A percentile compares a stretch with the other conserved stretches of the same genome.
Evolutionary conservation across 2,329 filamentous ascomycete species (phyloP).

Genomic region (Drechslerella stenobrocha): DNA sequence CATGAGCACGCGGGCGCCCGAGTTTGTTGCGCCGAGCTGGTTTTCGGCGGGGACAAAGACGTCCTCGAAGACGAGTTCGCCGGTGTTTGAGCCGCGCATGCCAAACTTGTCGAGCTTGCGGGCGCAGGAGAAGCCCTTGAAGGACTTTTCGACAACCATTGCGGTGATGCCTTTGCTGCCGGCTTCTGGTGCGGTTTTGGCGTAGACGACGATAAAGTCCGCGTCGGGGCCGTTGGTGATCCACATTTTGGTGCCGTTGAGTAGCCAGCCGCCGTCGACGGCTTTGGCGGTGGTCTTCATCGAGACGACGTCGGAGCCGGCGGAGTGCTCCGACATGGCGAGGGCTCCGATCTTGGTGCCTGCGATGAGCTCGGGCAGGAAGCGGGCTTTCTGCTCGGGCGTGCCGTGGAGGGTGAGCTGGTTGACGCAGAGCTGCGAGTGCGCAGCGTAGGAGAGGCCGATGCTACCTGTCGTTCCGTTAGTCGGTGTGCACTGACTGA

Average conservation of each 20-base stretch:
- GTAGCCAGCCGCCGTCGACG: conserved; percentile 79
- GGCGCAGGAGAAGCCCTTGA: conserved; percentile 78
- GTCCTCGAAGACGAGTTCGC: conserved; percentile 85
- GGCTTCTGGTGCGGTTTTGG: conserved; percentile 80
- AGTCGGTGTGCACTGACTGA: background rate
- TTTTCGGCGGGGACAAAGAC: conserved; percentile 86
- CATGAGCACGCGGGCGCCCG: conserved; percentile 89
- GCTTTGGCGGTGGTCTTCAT: conserved; percentile 82
- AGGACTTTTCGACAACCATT: conserved; percentile 75
- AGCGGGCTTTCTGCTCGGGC: conserved; percentile 74
- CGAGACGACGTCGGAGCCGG: conserved; percentile 89
- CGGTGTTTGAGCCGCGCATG: conserved; percentile 96
- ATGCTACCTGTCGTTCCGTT: conserved; percentile 61
- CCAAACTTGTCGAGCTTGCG: conserved; percentile 96
- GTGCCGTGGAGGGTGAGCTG: conserved; percentile 89
- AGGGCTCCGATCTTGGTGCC: conserved; percentile 82
- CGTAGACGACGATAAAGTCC: conserved; percentile 92
- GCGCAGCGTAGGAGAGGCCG: conserved; percentile 88
- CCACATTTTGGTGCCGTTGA: conserved; percentile 98
- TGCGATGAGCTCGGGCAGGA: conserved; percentile 77
- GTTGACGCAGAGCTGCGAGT: conserved; percentile 95
- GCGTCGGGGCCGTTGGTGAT: conserved; percentile 97
- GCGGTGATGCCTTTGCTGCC: conserved; percentile 89
- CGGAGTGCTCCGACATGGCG: conserved; percentile 91
- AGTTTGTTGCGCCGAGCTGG: conserved; percentile 76